A percentile compares a stretch with the other conserved stretches of the same genome.
phyloP scores from a whole-genome alignment of 306 rosid genomes.

The Potentilla sterilis region DNA sequence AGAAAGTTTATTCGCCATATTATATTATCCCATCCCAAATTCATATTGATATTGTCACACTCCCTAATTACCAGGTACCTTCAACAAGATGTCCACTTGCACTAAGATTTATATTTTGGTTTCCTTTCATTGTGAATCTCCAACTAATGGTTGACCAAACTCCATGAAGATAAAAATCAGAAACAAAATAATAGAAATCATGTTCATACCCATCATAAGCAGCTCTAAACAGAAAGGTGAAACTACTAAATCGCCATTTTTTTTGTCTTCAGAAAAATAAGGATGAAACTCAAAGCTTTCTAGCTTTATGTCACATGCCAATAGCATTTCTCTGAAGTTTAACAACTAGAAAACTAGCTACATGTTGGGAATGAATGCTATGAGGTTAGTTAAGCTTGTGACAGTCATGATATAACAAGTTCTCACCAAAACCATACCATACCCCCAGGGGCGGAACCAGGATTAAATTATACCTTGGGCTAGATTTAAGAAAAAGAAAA shows the following conservation, averaged over 20 bases:
- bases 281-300: not conserved
- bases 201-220: not conserved
- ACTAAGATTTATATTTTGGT: not conserved
- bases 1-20: not conserved
- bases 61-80: not conserved
- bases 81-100: conserved; percentile 2
- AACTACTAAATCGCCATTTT: not conserved
- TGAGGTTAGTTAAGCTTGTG: conserved; percentile 24
- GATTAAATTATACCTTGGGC: no score
- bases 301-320: not conserved
- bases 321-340: conserved; percentile 8
- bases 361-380: conserved; percentile 15
- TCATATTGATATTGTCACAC: not conserved
- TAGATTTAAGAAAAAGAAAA: no score
- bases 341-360: not conserved
- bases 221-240: no score
- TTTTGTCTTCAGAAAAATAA: not conserved
- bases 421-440: conserved; percentile 44
- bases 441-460: no score
- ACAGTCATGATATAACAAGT: conserved; percentile 54
- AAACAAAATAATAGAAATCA: not conserved
- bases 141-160: conserved; percentile 6
- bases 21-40: not conserved
- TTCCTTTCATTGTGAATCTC: not conserved
- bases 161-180: not conserved